phyloP scores from a whole-genome alignment of 768 basidiomycete genomes.

The Rhizopogon vesiculosus region DNA sequence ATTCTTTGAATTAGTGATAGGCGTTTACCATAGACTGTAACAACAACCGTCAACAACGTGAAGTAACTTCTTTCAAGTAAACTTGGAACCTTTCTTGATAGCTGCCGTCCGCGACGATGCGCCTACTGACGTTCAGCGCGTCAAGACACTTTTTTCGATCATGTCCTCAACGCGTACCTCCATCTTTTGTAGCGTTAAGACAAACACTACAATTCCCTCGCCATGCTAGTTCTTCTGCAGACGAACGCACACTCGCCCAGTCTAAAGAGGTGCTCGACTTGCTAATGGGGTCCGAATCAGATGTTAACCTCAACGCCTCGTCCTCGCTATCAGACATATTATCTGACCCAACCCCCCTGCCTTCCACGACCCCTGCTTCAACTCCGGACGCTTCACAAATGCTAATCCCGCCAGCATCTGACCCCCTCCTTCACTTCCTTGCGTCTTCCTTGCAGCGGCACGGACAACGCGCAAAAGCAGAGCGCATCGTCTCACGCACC shows the following conservation, averaged over 20 bases:
- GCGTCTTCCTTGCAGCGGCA: constrained; percentile 56
- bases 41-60: not conserved
- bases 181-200: not conserved
- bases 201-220: constrained; percentile 1
- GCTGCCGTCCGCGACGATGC: not conserved
- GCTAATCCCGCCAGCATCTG: constrained; percentile 68
- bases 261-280: constrained; percentile 17
- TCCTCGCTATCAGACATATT: not conserved
- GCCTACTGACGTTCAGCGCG: not conserved
- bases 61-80: not conserved
- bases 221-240: constrained; percentile 12
- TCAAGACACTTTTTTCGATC: not conserved
- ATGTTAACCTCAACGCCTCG: constrained; percentile 10
- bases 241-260: constrained; percentile 19
- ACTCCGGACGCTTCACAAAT: constrained; percentile 17
- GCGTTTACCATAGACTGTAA: too few species aligned
- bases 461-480: constrained; percentile 62
- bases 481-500: constrained; percentile 51
- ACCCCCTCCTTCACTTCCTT: constrained; percentile 69
- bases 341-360: not conserved
- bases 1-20: too few species aligned
- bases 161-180: not conserved
- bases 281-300: constrained; percentile 18
- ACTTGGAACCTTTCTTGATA: not conserved
- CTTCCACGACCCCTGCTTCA: not conserved